Base-by-base conservation (phyloP, 768 basidiomycete species). In the Rossbeevera mucosa region DNA sequence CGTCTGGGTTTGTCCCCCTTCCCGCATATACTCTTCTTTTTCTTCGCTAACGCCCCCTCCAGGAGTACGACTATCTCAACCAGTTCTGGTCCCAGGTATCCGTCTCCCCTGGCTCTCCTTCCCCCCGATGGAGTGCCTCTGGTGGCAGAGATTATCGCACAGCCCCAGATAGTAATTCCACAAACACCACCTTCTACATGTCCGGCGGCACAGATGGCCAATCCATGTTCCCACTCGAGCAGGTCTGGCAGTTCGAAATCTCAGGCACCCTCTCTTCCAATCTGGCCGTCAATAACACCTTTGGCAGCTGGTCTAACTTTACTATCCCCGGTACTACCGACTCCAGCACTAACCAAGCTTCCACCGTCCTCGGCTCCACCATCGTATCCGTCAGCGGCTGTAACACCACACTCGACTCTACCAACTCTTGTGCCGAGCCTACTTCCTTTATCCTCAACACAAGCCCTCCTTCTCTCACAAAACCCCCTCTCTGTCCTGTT, bases 21-120 rank as follows among this genome's bases (percentile, higher is more conserved):
- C 52, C 20, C 44, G 28, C 26, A 4, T 12, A n/a, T 28, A 28
- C 33, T 6, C 44, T 40, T 2, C 24, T 42, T 26, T 9, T 36
- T n/a, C n/a, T 24, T 22, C 51, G 21, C 54, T 65, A 38, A 64
- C 30, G 5, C 29, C 9, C 41, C 33, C 44, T n/a, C 22, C 60
- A 90, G 88, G 88, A 89, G 70, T 92, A 76, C 60, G 86, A 89
- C 67, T 91, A 83, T 60, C 77, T 65, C 52, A 84, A 82, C 59
- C 74, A 88, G 52, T 91, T 91, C 63, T 92, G 90, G 90, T 76
- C 83, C 0, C 58, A 78, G 60, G 80, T 90, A 29, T 57, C 55
- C 16, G 58, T 86, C 4, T 72, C 80, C 11, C 64, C 78, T 18
- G 76, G 74, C 22, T 72, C 75, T 5, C 89, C 89, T 29, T 72